Evolutionary conservation across 257 asterid species (phyloP).

Genomic region (Solanum tarijense): DNA sequence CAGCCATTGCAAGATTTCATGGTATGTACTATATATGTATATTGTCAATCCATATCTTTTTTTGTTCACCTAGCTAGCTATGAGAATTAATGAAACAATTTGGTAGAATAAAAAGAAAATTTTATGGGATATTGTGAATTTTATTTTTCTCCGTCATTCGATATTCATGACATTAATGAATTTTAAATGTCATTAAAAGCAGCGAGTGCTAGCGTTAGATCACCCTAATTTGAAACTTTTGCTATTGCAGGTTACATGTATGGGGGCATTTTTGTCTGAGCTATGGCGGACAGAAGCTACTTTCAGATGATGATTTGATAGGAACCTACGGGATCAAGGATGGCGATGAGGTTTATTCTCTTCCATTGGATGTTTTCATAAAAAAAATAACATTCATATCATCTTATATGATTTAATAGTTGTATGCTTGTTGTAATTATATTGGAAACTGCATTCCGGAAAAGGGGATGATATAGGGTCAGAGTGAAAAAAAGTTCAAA

Average conservation of each 20-base stretch:
- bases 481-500: not conserved
- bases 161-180: not conserved
- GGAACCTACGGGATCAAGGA: constrained; percentile 10
- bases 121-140: not conserved
- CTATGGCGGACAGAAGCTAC: constrained; percentile 6
- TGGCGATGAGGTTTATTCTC: constrained; percentile 11
- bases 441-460: not conserved
- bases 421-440: not conserved
- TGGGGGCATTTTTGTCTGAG: constrained; percentile 18
- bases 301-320: constrained; percentile 3
- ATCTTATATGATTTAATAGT: not conserved
- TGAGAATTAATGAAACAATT: not conserved
- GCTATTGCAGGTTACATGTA: constrained; percentile 11
- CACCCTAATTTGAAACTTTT: not conserved
- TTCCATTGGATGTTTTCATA: not conserved
- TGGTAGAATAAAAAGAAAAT: not conserved
- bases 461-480: not conserved
- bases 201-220: not conserved
- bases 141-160: not conserved
- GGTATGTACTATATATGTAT: not conserved
- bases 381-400: too few species aligned
- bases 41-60: not conserved
- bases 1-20: constrained; percentile 9
- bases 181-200: not conserved
- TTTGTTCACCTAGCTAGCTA: not conserved